Evolutionary conservation across 169 alveolate genomes (phyloP), one percentile per base, ranked within the genome.

Genomic region (Pseudocohnilembus persalinus): DNA sequence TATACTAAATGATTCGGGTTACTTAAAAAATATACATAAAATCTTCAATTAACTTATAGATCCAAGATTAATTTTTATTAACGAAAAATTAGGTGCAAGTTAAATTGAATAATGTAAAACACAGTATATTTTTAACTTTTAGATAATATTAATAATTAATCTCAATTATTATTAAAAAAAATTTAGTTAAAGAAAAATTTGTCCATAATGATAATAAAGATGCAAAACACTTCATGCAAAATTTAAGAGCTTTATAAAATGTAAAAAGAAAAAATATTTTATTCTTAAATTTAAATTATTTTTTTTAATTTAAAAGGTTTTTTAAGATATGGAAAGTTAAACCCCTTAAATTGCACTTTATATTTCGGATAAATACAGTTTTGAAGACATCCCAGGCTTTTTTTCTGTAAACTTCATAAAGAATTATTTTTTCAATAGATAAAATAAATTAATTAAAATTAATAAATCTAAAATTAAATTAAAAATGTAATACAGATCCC

Each of bases 21-120:
- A 79, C 30, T 15, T 20, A 25, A 64, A 29, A 63, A 79, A 79
- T 72, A 79, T 72, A 26, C 63, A 79, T n/a, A 11, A 79, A 64
- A 16, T 79, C 0, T 79, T 79, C 49, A 15, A 33, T n/a, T 29
- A 25, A 0, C 63, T 79, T 1, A 79, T 79, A 26, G 84, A 79
- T 79, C 84, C 76, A 6, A 6, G 76, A 73, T 73, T 73, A 26
- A 73, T 73, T 15, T 73, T n/a, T 26, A 1, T 73, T 1, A 28
- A 73, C 26, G 31, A 73, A 26, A 15, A 73, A 73, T 73, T 73
- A 26, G 26, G 20, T 1, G 31, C 6, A n/a, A 73, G 26, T 1
- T 26, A 73, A 73, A 73, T 73, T 26, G 26, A 73, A 15, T 73
- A 73, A 15, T 73, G 76, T 73, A 73, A 49, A 11, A 11, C 20